These are phyloP conservation scores for Candida andamanensis DNA, from an alignment of 805 yeast genomes.

Conservation along the genomic window DNA sequence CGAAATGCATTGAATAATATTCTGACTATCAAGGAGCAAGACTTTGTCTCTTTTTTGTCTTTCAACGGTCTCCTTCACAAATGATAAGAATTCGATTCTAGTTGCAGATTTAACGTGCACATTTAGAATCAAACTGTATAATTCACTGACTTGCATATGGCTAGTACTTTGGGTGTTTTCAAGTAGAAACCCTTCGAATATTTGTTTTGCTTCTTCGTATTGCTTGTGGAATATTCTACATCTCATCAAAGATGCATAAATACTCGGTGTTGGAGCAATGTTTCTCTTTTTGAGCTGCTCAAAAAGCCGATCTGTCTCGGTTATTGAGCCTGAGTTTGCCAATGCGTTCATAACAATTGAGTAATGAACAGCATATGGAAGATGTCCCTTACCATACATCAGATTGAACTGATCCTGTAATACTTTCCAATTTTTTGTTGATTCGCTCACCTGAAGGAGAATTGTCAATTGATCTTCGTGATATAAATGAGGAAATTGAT, in stretches of 20 bases:
- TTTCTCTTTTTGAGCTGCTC: conserved; percentile 41
- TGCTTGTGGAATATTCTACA: conserved; percentile 35
- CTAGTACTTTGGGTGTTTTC: background rate
- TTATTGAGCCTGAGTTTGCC: conserved; percentile 44
- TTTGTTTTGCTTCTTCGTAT: conserved; percentile 23
- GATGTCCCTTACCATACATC: conserved; percentile 47
- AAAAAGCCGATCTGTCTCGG: conserved; percentile 47
- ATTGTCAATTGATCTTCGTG: conserved; percentile 44
- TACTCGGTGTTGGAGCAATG: conserved; percentile 41
- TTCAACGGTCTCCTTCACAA: conserved; percentile 19
- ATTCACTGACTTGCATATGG: conserved; percentile 6
- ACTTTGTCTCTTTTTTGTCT: conserved; percentile 12
- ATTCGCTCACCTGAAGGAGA: conserved; percentile 43
- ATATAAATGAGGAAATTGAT: conserved; percentile 36
- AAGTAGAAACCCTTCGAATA: conserved; percentile 22
- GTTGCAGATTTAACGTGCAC: conserved; percentile 22
- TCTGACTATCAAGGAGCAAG: conserved; percentile 1
- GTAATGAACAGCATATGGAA: conserved; percentile 54
- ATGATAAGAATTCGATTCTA: conserved; percentile 21
- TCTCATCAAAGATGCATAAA: conserved; percentile 43
- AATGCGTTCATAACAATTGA: conserved; percentile 57
- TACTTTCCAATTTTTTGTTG: conserved; percentile 45
- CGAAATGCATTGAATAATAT: conserved; percentile 11
- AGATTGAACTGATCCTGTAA: conserved; percentile 55
- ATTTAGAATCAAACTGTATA: conserved; percentile 21